These are phyloP conservation scores for Acacia pycnantha DNA, from an alignment of 331 rosid genomes.

Conservation along the genomic window DNA sequence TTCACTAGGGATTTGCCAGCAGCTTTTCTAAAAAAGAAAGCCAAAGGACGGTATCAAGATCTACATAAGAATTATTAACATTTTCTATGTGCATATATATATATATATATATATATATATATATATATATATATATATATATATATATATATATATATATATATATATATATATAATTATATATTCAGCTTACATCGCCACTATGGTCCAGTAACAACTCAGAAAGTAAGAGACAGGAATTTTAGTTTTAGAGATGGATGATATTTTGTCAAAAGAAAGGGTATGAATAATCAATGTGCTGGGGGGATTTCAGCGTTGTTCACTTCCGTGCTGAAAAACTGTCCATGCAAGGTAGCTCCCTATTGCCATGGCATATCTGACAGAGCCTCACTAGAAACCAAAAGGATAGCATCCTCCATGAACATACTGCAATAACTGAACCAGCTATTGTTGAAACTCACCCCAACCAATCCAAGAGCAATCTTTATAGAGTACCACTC, in stretches of 20 bases:
- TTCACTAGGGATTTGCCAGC: constrained; percentile 98
- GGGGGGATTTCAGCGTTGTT: neutral
- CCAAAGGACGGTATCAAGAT: constrained; percentile 19
- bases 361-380: neutral
- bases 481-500: neutral
- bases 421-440: neutral
- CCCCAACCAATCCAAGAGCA: neutral
- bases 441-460: neutral
- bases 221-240: neutral
- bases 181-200: neutral
- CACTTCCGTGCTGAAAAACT: neutral
- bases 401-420: neutral
- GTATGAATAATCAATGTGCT: neutral
- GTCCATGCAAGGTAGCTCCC: neutral
- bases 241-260: neutral
- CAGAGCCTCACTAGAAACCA: neutral
- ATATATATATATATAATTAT: neutral
- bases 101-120: neutral
- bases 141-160: neutral
- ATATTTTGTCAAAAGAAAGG: neutral
- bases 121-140: too few species aligned
- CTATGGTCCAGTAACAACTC: neutral
- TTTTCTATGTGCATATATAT: neutral
- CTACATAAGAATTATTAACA: neutral
- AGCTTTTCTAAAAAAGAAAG: constrained; percentile 62